A percentile compares a stretch with the other conserved stretches of the same genome.
Conservation (phyloP, 2,329 filamentous ascomycete genomes). For the Lachnellula subtilissima region DNA sequence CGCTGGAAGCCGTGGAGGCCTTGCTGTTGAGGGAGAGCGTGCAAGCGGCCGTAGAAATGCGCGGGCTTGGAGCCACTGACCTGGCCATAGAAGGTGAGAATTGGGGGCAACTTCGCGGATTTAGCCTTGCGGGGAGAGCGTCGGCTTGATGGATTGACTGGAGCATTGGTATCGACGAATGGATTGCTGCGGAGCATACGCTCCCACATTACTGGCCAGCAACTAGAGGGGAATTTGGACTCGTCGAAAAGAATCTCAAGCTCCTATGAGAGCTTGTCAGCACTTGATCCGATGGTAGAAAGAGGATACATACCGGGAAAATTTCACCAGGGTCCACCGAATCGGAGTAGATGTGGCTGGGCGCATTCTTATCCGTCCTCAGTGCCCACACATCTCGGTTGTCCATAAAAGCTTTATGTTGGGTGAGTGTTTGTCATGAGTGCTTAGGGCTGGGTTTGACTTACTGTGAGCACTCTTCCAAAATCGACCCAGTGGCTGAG, state of each 20-base stretch:
- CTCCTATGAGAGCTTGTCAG: conserved; percentile 17
- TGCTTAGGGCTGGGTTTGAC: conserved; percentile 4
- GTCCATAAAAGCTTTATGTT: conserved; percentile 18
- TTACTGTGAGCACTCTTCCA: conserved; percentile 49
- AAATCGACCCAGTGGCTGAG: conserved; percentile 34
- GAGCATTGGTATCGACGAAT: conserved; percentile 10
- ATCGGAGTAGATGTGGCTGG: conserved; percentile 14
- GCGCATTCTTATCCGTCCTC: conserved; percentile 8
- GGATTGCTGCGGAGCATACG: conserved; percentile 20
- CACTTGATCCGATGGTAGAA: background rate
- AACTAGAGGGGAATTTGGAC: conserved; percentile 5
- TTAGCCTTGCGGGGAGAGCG: conserved; percentile 4
- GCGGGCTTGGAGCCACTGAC: conserved; percentile 34
- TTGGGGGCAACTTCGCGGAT: conserved; percentile 6
- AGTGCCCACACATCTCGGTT: conserved; percentile 17
- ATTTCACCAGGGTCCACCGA: conserved; percentile 17
- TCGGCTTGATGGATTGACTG: background rate
- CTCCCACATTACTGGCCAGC: conserved; percentile 24
- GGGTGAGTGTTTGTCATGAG: conserved; percentile 4
- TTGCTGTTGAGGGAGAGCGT: conserved; percentile 43
- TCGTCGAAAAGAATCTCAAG: conserved; percentile 27
- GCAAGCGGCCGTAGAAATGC: conserved; percentile 42
- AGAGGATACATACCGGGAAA: conserved; percentile 20
- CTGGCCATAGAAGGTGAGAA: conserved; percentile 31
- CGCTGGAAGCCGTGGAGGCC: conserved; percentile 49